Evolutionary conservation across 2,329 filamentous ascomycete species (phyloP).

Genomic region (Sporothrix pallida): DNA sequence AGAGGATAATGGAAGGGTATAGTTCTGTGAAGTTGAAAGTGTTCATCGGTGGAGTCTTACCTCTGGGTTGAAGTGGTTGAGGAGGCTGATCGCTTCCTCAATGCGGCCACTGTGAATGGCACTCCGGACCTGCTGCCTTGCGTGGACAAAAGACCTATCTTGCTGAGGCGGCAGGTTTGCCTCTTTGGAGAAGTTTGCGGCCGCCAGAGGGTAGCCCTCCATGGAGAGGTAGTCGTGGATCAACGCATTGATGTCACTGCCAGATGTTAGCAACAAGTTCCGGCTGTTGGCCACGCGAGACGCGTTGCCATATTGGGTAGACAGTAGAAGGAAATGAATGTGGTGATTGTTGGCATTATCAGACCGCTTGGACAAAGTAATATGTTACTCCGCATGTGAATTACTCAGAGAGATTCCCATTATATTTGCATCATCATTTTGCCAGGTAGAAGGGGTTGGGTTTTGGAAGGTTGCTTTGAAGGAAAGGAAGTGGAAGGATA

Average conservation of each 20-base stretch:
- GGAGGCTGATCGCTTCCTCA: constrained; percentile 78
- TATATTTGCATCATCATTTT: constrained; percentile 82
- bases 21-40: background rate
- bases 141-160: constrained; percentile 73
- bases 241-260: constrained; percentile 90
- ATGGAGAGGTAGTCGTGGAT: constrained; percentile 97
- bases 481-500: constrained; percentile 19
- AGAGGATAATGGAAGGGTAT: constrained; percentile 23
- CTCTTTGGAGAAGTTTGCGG: constrained; percentile 90
- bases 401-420: constrained; percentile 99
- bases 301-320: constrained; percentile 8
- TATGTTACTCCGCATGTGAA: constrained; percentile 79
- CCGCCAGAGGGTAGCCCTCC: constrained; percentile 91
- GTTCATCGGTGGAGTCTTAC: constrained; percentile 61
- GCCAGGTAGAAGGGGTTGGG: constrained; percentile 40
- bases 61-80: constrained; percentile 90
- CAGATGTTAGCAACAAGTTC: constrained; percentile 30
- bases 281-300: background rate
- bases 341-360: constrained; percentile 40
- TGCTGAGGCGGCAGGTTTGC: constrained; percentile 81
- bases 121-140: constrained; percentile 81
- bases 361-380: constrained; percentile 65
- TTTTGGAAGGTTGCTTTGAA: background rate
- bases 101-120: constrained; percentile 87
- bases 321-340: constrained; percentile 29